Percentiles rank a stretch among this genome's conserved stretches.
Evolutionary conservation across 768 basidiomycete species (phyloP).

Genomic region (Tylopilus sp.): DNA sequence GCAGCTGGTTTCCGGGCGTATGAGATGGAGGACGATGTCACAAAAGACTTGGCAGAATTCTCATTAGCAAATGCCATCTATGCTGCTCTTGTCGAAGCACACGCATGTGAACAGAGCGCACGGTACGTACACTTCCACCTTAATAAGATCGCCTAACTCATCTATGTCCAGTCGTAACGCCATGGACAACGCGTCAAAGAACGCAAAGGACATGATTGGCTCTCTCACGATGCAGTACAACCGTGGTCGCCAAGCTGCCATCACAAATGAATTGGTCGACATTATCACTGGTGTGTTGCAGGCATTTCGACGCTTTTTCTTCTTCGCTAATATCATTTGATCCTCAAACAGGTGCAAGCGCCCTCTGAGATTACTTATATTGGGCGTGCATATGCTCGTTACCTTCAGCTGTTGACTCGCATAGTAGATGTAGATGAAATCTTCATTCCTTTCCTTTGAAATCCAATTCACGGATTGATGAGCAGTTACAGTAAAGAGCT

Average conservation of each 20-base stretch:
- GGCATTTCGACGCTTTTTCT: neutral
- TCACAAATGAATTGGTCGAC: slow-evolving; percentile 93
- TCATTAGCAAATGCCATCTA: slow-evolving; percentile 95
- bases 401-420: slow-evolving; percentile 4
- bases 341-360: slow-evolving; percentile 43
- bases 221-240: slow-evolving; percentile 93
- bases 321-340: neutral
- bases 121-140: slow-evolving; percentile 47
- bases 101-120: slow-evolving; percentile 92
- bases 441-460: slow-evolving; percentile 17
- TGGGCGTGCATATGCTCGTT: slow-evolving; percentile 12
- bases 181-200: slow-evolving; percentile 99
- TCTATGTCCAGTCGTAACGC: slow-evolving; percentile 69
- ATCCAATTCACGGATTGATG: neutral
- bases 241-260: slow-evolving; percentile 96
- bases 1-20: slow-evolving; percentile 89
- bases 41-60: slow-evolving; percentile 92
- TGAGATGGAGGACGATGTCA: slow-evolving; percentile 96
- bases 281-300: slow-evolving; percentile 75
- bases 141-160: neutral
- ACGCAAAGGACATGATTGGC: slow-evolving; percentile 91
- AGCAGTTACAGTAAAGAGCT: neutral
- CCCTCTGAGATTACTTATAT: slow-evolving; percentile 35
- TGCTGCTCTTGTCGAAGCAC: slow-evolving; percentile 89
- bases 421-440: slow-evolving; percentile 29